Percentiles rank a stretch among this genome's conserved stretches.
Evolutionary conservation across 2,329 filamentous ascomycete species (phyloP).

Genomic region (Westerdykella sp.): DNA sequence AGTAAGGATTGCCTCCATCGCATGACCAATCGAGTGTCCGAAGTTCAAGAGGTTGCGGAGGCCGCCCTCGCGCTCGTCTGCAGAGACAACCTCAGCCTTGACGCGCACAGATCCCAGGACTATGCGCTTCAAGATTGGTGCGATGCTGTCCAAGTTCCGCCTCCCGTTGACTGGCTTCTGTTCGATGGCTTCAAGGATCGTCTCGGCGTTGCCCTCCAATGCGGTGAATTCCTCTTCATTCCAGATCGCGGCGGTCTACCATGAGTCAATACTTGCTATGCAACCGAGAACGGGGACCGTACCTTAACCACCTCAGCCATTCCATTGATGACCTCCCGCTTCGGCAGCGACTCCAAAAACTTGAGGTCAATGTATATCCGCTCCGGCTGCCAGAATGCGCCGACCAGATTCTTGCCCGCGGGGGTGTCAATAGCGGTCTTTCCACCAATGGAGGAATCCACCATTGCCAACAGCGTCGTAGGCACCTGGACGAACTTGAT

Average conservation of each 20-base stretch:
- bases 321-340: conserved; percentile 92
- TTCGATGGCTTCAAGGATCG: conserved; percentile 68
- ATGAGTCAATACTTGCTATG: conserved; percentile 7
- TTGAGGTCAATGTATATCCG: conserved; percentile 90
- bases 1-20: conserved; percentile 89
- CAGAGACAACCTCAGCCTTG: conserved; percentile 90
- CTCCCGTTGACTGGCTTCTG: conserved; percentile 51
- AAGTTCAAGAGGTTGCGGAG: conserved; percentile 94
- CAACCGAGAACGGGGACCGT: conserved; percentile 4
- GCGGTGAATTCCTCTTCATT: conserved; percentile 78
- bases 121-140: conserved; percentile 49
- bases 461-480: conserved; percentile 91
- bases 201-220: conserved; percentile 73
- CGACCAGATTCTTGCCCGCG: conserved; percentile 91
- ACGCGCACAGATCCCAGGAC: conserved; percentile 86
- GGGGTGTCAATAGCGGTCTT: conserved; percentile 98
- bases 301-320: conserved; percentile 95
- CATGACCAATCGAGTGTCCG: conserved; percentile 95
- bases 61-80: conserved; percentile 89
- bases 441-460: conserved; percentile 95
- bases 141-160: conserved; percentile 63
- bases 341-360: conserved; percentile 84
- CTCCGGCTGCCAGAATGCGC: conserved; percentile 92
- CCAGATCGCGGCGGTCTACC: conserved; percentile 86
- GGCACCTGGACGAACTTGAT: conserved; percentile 95